These are phyloP conservation scores for Prunus padus DNA, from an alignment of 306 rosid species.

Conservation along the genomic window DNA sequence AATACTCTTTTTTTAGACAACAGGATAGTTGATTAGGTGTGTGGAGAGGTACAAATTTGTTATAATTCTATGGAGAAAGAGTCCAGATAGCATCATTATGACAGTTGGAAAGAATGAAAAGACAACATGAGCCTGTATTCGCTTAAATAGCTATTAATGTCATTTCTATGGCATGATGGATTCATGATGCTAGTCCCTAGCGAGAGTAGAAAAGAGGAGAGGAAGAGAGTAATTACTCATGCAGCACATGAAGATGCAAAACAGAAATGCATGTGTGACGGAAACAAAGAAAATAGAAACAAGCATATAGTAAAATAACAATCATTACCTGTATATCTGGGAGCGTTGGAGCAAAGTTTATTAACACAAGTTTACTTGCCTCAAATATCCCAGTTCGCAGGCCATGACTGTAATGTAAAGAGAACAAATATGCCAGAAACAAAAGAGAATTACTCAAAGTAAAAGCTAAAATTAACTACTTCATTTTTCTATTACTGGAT, in stretches of 20 bases:
- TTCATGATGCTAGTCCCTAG: constrained; percentile 1
- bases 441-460: constrained; percentile 9
- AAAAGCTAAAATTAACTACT: constrained; percentile 12
- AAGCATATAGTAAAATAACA: constrained; percentile 3
- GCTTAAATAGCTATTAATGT: neutral
- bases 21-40: neutral
- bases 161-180: neutral
- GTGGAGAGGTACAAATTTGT: neutral
- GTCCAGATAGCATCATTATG: neutral
- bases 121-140: neutral
- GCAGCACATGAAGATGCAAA: constrained; percentile 18
- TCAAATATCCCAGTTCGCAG: constrained; percentile 97
- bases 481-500: constrained; percentile 6
- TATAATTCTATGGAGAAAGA: neutral
- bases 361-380: constrained; percentile 81
- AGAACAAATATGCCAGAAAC: constrained; percentile 36
- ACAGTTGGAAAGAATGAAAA: neutral
- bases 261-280: neutral
- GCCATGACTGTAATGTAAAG: constrained; percentile 78
- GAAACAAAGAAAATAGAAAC: neutral
- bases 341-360: constrained; percentile 86
- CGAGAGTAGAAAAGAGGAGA: neutral
- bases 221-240: neutral
- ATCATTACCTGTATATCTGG: constrained; percentile 85
- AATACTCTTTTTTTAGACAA: neutral